phyloP scores from a whole-genome alignment of 805 yeast genomes.

The Wickerhamiella hasegawae region DNA sequence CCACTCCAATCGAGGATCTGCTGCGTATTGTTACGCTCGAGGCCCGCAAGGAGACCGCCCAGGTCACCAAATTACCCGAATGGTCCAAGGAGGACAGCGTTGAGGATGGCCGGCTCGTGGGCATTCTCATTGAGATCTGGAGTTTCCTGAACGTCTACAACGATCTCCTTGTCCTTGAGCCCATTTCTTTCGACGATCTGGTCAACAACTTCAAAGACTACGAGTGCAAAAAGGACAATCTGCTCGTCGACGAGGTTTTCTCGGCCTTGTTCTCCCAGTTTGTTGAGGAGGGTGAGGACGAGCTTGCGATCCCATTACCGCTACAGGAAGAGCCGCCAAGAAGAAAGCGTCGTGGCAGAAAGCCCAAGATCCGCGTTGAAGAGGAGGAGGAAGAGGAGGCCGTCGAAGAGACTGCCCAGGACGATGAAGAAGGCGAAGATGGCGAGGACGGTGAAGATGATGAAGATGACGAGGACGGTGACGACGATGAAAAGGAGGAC shows the following conservation, averaged over 20 bases:
- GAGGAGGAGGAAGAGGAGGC: slow-evolving; percentile 11
- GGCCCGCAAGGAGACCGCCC: neutral
- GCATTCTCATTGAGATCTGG: slow-evolving; percentile 45
- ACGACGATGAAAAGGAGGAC: slow-evolving; percentile 14
- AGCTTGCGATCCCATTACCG: slow-evolving; percentile 22
- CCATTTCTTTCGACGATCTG: slow-evolving; percentile 69
- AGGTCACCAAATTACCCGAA: slow-evolving; percentile 7
- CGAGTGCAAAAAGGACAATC: slow-evolving; percentile 26
- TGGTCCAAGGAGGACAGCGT: slow-evolving; percentile 12
- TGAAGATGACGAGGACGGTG: slow-evolving; percentile 8
- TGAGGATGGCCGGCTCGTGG: slow-evolving; percentile 8
- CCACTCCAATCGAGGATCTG: neutral
- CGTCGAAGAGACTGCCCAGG: slow-evolving; percentile 19
- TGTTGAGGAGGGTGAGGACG: slow-evolving; percentile 30
- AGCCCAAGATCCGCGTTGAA: slow-evolving; percentile 2
- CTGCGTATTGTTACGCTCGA: neutral
- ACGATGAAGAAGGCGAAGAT: slow-evolving; percentile 17
- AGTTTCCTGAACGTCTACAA: slow-evolving; percentile 56
- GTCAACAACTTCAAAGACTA: slow-evolving; percentile 36
- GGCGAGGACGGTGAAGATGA: slow-evolving; percentile 11
- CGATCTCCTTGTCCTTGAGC: slow-evolving; percentile 45
- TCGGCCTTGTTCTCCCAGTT: slow-evolving; percentile 45
- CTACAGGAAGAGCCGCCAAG: slow-evolving; percentile 18
- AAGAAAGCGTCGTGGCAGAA: slow-evolving; percentile 13
- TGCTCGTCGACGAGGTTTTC: slow-evolving; percentile 48